Evolutionary conservation across 2,329 filamentous ascomycete genomes (phyloP), one percentile per base, ranked within the genome.

Genomic region (Pyricularia pennisetigena): DNA sequence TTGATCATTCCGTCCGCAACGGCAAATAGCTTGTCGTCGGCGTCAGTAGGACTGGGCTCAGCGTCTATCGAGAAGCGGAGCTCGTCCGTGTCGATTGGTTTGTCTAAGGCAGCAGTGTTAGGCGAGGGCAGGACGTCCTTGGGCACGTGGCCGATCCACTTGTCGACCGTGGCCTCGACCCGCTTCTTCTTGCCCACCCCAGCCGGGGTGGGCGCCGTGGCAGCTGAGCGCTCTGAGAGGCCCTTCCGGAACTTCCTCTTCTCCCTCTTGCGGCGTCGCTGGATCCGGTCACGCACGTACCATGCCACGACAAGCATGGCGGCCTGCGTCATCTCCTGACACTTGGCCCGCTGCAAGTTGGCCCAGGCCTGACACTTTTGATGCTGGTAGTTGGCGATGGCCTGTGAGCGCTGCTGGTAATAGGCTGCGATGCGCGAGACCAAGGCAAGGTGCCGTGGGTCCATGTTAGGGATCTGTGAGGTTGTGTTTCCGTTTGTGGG

Each of bases 301-400:
- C 81, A 83, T 14, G 81, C 81, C 35, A 83, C 80, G 4, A 83
- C 79, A 26, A 83, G 73, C 79, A 82, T 82, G 69, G 81, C 80
- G 0, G 81, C 81, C 71, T 82, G 80, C 75, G 79, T 81, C 77
- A 81, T 81, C 70, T 82, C 81, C 73, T 82, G 81, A 71, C 79
- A 81, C 72, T 81, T 79, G 71, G 82, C 79, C 61, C 80, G 78
- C 72, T 83, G 80, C 72, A 79, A 75, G 70, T 74, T 78, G 68
- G 81, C 81, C 81, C 81, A 83, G 7, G 79, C 79, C 74, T 82
- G 80, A 71, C 81, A 82, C 63, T 79, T 75, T 74, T 82, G 81
- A 70, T 82, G 81, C 73, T 83, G 81, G 70, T 77, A 80, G 72
- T 79, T 79, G 71, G 80, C 76, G 28, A 82, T 77, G 67, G 81